Base-by-base conservation (phyloP, 495 filamentous ascomycete genomes). In the Staphylotrichum longicolle region DNA sequence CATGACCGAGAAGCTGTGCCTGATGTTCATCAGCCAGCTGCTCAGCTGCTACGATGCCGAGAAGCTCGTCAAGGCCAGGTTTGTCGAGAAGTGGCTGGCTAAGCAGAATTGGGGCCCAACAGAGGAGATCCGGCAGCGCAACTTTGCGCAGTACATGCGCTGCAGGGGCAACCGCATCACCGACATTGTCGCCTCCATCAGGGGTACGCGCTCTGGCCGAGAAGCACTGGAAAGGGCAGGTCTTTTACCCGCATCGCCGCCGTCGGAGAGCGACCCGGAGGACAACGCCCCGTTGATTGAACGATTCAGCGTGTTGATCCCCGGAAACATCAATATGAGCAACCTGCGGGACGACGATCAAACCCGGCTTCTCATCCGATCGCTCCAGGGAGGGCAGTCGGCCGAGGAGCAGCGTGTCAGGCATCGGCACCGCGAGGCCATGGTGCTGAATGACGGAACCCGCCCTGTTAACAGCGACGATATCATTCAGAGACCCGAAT, bases 361-460 rank as follows among this genome's bases (percentile, higher is more conserved):
- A 35, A 59, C 64, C n/a, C 39, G 66, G 50, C 56, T 70, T n/a
- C 59, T 74, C 50, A 64, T 77, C 33, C 71, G 79, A n/a, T 66
- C 73, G 9, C 72, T 73, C 34, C 78, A 78, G 39, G 37, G 34
- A 33, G 32, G 20, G 7, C 77, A 78, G 63, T 80, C 67, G 49
- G 69, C 68, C 27, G 82, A 82, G 57, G 82, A 85, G 65, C 74
- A 81, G 63, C 75, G 79, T 40, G 66, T 82, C 52, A 73, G 84
- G 54, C 74, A 85, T 58, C 76, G 81, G 27, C 74, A 85, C 52
- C 74, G 85, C 59, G 84, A 88, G 68, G 85, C 84, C 8, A 84
- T 88, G 78, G 85, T 88, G 10, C 58, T 88, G 55, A 85, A 85
- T 63, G 85, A 86, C 54, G 84, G 85, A 3, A 81, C 74, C 39